Evolutionary conservation across 257 asterid genomes (phyloP).

Genomic region (Craterostigma plantagineum): DNA sequence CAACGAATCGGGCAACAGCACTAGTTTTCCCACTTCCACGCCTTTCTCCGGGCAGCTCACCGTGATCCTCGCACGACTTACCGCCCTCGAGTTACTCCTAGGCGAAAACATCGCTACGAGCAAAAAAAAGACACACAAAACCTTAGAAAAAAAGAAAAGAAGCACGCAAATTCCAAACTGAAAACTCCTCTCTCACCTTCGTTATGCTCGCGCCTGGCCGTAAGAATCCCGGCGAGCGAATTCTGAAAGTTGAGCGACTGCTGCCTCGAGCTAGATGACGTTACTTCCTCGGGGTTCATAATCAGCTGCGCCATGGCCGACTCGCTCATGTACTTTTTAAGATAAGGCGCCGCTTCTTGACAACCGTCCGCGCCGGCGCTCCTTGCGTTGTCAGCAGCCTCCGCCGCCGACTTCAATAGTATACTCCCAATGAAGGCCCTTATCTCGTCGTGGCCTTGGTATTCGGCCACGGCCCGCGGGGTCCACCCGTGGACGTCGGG

Average conservation of each 20-base stretch:
- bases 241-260: conserved; percentile 26
- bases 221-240: conserved; percentile 55
- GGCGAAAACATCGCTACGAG: no score
- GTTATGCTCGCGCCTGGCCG: conserved; percentile 19
- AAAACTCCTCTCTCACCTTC: no score
- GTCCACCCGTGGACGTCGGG: conserved; percentile 28
- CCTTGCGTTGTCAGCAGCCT: no score
- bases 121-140: no score
- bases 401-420: no score
- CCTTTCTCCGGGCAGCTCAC: conserved; percentile 51
- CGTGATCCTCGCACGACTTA: conserved; percentile 22
- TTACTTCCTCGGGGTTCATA: conserved; percentile 5
- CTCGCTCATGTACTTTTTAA: no score
- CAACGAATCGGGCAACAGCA: conserved; percentile 30
- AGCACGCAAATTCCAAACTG: neutral
- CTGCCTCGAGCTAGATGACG: neutral
- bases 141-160: no score
- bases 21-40: conserved; percentile 24
- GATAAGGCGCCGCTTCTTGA: no score
- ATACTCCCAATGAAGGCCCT: conserved; percentile 13
- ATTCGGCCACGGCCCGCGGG: conserved; percentile 30
- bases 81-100: neutral
- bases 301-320: no score
- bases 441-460: conserved; percentile 43
- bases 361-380: no score